Percentiles rank a stretch among this genome's conserved stretches.
These are phyloP conservation scores for Lasiodiplodia citricola DNA, from an alignment of 2,329 filamentous ascomycete species.

Conservation along the genomic window DNA sequence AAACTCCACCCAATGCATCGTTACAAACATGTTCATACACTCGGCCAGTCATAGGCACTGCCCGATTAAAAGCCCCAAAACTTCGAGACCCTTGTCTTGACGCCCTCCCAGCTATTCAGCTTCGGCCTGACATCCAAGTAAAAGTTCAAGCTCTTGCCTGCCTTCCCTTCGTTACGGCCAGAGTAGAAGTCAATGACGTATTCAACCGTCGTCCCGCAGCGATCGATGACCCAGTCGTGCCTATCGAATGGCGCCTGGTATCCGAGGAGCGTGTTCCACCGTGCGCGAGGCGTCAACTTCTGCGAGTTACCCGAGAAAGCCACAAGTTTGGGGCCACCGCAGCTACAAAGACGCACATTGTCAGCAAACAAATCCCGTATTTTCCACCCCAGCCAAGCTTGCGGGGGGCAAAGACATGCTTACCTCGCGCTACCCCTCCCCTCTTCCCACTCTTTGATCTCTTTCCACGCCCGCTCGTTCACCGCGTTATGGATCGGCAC, in stretches of 20 bases:
- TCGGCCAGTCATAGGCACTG: neutral
- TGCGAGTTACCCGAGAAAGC: slow-evolving; percentile 75
- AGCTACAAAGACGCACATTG: slow-evolving; percentile 47
- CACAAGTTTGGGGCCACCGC: slow-evolving; percentile 79
- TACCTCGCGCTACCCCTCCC: slow-evolving; percentile 65
- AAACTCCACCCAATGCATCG: slow-evolving; percentile 25
- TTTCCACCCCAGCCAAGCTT: neutral
- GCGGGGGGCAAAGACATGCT: neutral
- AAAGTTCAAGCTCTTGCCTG: slow-evolving; percentile 61
- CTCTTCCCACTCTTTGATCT: slow-evolving; percentile 88
- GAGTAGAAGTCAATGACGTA: slow-evolving; percentile 99
- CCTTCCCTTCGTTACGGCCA: slow-evolving; percentile 60
- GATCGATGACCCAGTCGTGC: slow-evolving; percentile 96
- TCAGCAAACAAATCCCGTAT: slow-evolving; percentile 16
- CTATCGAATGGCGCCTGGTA: slow-evolving; percentile 92
- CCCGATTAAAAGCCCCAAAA: slow-evolving; percentile 51
- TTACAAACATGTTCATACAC: neutral
- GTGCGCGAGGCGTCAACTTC: slow-evolving; percentile 77
- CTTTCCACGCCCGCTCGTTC: slow-evolving; percentile 92
- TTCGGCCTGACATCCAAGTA: slow-evolving; percentile 70
- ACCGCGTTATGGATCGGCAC: slow-evolving; percentile 98
- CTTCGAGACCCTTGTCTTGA: slow-evolving; percentile 59
- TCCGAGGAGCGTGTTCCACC: slow-evolving; percentile 82
- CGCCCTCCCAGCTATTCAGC: slow-evolving; percentile 66
- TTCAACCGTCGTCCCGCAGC: slow-evolving; percentile 83